Percentiles rank a stretch among this genome's conserved stretches.
These are phyloP conservation scores for Neocucurbitaria cava DNA, from an alignment of 2,329 filamentous ascomycete species.

Conservation along the genomic window DNA sequence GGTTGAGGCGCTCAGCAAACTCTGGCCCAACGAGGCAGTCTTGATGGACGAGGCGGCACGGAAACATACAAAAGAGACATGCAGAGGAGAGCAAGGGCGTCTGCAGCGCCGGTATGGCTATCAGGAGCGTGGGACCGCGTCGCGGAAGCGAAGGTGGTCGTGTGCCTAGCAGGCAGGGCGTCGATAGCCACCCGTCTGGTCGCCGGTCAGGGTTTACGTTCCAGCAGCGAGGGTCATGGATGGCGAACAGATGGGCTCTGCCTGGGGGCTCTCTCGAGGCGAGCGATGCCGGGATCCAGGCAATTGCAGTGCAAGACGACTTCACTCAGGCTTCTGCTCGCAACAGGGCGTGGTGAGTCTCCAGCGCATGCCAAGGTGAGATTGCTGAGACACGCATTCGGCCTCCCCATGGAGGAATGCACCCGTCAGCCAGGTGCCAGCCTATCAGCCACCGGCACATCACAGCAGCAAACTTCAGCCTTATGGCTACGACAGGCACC, in stretches of 20 bases:
- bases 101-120: constrained; percentile 26
- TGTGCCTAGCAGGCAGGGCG: constrained; percentile 31
- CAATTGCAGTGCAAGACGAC: neutral
- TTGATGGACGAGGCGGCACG: constrained; percentile 35
- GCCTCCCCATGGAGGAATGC: constrained; percentile 11
- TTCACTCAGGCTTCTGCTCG: neutral
- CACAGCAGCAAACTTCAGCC: constrained; percentile 12
- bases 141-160: constrained; percentile 30
- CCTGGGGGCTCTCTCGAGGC: neutral
- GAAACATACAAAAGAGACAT: constrained; percentile 38
- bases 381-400: constrained; percentile 11
- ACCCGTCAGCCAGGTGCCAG: constrained; percentile 9
- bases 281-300: neutral
- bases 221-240: constrained; percentile 5
- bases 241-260: neutral
- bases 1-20: constrained; percentile 30
- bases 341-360: neutral
- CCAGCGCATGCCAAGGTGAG: constrained; percentile 4
- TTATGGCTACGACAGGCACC: too few relatives aligned
- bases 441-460: constrained; percentile 28
- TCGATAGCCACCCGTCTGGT: constrained; percentile 7
- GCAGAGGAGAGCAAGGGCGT: constrained; percentile 25
- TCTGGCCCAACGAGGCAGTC: constrained; percentile 33
- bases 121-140: constrained; percentile 8
- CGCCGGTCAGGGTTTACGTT: constrained; percentile 12